phyloP scores from a whole-genome alignment of 2,329 filamentous ascomycete genomes.

The Massarina eburnea region DNA sequence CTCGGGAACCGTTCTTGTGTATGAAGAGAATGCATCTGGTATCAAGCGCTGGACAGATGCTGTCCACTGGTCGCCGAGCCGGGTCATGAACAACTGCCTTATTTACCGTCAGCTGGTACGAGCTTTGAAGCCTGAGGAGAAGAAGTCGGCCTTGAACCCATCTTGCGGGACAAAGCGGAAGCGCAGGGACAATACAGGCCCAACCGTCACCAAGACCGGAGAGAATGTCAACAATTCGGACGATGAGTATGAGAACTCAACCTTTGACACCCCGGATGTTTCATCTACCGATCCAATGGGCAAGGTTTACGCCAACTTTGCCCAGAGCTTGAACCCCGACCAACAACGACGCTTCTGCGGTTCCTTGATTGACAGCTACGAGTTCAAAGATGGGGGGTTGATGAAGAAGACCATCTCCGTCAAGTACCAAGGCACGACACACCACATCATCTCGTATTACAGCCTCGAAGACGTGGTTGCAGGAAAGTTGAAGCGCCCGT shows the following conservation, averaged over 20 bases:
- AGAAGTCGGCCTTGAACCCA: slow-evolving; percentile 38
- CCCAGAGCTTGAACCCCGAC: slow-evolving; percentile 45
- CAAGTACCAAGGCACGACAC: slow-evolving; percentile 69
- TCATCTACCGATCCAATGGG: slow-evolving; percentile 23
- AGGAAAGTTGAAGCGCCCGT: slow-evolving; percentile 39
- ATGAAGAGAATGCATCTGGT: slow-evolving; percentile 85
- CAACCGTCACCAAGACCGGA: slow-evolving; percentile 30
- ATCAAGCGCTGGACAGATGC: slow-evolving; percentile 96
- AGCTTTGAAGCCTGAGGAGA: slow-evolving; percentile 40
- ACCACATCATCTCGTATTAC: slow-evolving; percentile 90
- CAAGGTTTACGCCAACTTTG: slow-evolving; percentile 42
- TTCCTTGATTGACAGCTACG: slow-evolving; percentile 85
- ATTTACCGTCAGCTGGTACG: slow-evolving; percentile 74
- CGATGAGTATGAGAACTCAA: slow-evolving; percentile 36
- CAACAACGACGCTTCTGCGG: slow-evolving; percentile 69
- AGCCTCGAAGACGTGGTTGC: slow-evolving; percentile 71
- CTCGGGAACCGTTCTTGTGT: slow-evolving; percentile 87
- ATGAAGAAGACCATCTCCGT: slow-evolving; percentile 94
- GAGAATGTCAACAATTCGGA: slow-evolving; percentile 33
- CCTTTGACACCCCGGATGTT: slow-evolving; percentile 26
- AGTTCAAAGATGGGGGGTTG: slow-evolving; percentile 78
- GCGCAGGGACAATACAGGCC: slow-evolving; percentile 33
- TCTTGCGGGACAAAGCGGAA: slow-evolving; percentile 42
- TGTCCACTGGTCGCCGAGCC: slow-evolving; percentile 85
- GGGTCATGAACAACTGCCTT: slow-evolving; percentile 81